Evolutionary conservation across 164 flowering plant genomes (phyloP).

Genomic region (Tetracentron sinense): DNA sequence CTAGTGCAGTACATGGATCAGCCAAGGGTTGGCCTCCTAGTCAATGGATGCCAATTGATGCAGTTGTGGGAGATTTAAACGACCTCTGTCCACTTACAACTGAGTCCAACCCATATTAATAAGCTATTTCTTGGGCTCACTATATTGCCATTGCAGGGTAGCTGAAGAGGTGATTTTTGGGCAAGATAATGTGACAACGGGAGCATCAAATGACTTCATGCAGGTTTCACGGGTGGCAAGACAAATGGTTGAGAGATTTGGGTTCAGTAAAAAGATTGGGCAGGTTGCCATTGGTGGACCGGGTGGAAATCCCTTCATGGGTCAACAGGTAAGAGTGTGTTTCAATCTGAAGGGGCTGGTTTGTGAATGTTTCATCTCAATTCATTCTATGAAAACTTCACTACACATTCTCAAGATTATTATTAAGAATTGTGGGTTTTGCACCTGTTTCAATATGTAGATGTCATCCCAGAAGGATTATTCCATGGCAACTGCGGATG

Average conservation of each 20-base stretch:
- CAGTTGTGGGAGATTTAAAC: neutral
- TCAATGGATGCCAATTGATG: neutral
- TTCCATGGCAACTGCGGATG: slow-evolving; percentile 98
- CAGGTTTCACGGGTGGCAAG: slow-evolving; percentile 95
- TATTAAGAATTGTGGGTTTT: too few species aligned
- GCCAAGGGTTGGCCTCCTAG: neutral
- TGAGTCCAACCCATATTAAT: too few species aligned
- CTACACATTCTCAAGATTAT: neutral
- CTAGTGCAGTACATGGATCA: too few species aligned
- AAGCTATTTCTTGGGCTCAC: too few species aligned
- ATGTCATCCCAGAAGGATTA: slow-evolving; percentile 95
- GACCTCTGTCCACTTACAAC: too few species aligned
- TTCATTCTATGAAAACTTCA: neutral
- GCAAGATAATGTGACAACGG: slow-evolving; percentile 83
- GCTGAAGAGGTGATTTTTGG: slow-evolving; percentile 97
- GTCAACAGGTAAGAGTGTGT: slow-evolving; percentile 61
- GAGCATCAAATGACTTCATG: slow-evolving; percentile 97
- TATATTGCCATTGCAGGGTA: slow-evolving; percentile 47
- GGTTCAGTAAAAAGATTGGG: slow-evolving; percentile 98
- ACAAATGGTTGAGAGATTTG: slow-evolving; percentile 97
- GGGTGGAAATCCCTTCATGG: slow-evolving; percentile 95
- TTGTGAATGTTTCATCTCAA: too few species aligned
- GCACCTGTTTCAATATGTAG: slow-evolving; percentile 31
- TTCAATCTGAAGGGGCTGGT: neutral
- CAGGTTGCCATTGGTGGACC: slow-evolving; percentile 93